Conservation (phyloP, 1,139 yeast species). For the Yamadazyma sp. region DNA sequence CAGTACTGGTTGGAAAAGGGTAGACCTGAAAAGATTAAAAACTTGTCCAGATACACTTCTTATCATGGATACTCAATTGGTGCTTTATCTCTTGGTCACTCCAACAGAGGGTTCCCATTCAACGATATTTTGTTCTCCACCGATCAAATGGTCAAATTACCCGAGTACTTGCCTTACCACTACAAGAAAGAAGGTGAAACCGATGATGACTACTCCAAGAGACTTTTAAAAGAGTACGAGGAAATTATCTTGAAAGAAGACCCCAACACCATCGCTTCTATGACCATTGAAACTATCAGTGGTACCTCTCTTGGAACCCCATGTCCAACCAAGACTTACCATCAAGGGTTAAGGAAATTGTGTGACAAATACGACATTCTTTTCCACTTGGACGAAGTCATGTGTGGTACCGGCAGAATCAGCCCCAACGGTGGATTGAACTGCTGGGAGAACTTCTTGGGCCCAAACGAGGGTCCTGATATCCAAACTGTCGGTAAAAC, state of each 20-base stretch:
- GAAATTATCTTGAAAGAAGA: slow-evolving; percentile 47
- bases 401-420: slow-evolving; percentile 63
- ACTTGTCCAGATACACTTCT: slow-evolving; percentile 52
- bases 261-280: slow-evolving; percentile 54
- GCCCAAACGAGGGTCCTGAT: slow-evolving; percentile 53
- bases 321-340: slow-evolving; percentile 56
- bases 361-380: slow-evolving; percentile 60
- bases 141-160: slow-evolving; percentile 44
- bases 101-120: slow-evolving; percentile 42
- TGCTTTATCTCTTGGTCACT: slow-evolving; percentile 49
- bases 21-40: slow-evolving; percentile 47
- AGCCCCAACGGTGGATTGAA: slow-evolving; percentile 34
- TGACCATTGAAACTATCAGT: slow-evolving; percentile 55
- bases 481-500: slow-evolving; percentile 64
- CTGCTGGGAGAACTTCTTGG: slow-evolving; percentile 50
- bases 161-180: slow-evolving; percentile 52
- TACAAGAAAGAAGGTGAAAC: slow-evolving; percentile 46
- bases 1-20: slow-evolving; percentile 56
- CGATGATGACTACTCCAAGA: slow-evolving; percentile 46
- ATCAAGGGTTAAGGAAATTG: slow-evolving; percentile 51
- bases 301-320: slow-evolving; percentile 61
- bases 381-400: slow-evolving; percentile 61
- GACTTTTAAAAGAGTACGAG: slow-evolving; percentile 49
- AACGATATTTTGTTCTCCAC: slow-evolving; percentile 41
- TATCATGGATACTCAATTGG: slow-evolving; percentile 64